Evolutionary conservation across 176 grass and related monocot species (phyloP), one percentile per base, ranked within the genome.

Genomic region (Cenchrus fungigraminus): DNA sequence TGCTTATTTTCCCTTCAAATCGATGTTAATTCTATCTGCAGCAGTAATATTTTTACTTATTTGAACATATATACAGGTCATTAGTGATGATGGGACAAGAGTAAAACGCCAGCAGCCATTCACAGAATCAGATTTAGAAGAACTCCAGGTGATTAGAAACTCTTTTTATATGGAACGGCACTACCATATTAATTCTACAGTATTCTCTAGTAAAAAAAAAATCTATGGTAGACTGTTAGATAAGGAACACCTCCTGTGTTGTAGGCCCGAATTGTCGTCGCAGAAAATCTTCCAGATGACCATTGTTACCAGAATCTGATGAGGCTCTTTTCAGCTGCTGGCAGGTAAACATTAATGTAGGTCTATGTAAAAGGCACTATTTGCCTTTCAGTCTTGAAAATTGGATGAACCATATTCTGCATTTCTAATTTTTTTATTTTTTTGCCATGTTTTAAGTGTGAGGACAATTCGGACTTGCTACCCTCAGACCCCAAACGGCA

Each of bases 241-340:
- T 51, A 86, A 67, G 13, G 51, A 79, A 46, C 19, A 79, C 45
- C 78, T 37, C 45, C 31, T 76, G 73, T 53, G 12, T 88, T 88
- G 62, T 74, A 99, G 97, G 89, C 94, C 29, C 94, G 97, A 40
- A 99, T 99, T 75, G 90, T 99, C 77, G 97, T 99, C 71, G 94
- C 91, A 65, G 97, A 99, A 88, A 99, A 99, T 86, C 84, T 99
- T 66, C 97, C 97, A 80, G 97, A 99, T 79, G 97, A 99, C 89
- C 97, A 99, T 84, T 96, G 91, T 86, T 96, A 99, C 90, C 97
- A 96, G 71, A 99, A 99, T 73, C 87, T 99, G 78, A 92, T 99
- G 97, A 99, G 92, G 86, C 79, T 99, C 55, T 99, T 99, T 89
- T 99, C 97, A 78, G 34, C 79, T 88, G 94, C 91, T 84, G 97